Evolutionary conservation across 2,329 filamentous ascomycete genomes (phyloP).

Genomic region (Pseudophaeomoniella oleicola): DNA sequence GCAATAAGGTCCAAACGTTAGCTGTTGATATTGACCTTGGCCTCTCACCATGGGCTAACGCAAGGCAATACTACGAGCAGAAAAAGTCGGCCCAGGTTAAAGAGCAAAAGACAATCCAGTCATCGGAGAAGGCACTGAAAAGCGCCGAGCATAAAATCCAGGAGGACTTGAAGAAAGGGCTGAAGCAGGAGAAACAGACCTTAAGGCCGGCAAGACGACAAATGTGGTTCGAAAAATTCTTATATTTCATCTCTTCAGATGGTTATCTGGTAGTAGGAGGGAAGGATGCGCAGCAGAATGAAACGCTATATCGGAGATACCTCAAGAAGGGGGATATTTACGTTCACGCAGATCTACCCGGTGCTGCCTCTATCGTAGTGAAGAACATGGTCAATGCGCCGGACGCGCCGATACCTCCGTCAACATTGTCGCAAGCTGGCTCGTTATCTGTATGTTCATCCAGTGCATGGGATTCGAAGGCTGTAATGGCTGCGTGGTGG

Average conservation of each 20-base stretch:
- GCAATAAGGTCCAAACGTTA: slow-evolving; percentile 31
- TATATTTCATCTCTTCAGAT: slow-evolving; percentile 90
- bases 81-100: slow-evolving; percentile 73
- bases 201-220: slow-evolving; percentile 69
- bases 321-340: slow-evolving; percentile 83
- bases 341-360: slow-evolving; percentile 76
- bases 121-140: slow-evolving; percentile 70
- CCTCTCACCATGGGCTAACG: slow-evolving; percentile 76
- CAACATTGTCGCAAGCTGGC: slow-evolving; percentile 81
- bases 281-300: slow-evolving; percentile 77
- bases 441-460: slow-evolving; percentile 73
- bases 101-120: slow-evolving; percentile 70
- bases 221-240: slow-evolving; percentile 95
- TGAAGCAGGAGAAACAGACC: slow-evolving; percentile 85
- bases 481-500: slow-evolving; percentile 93
- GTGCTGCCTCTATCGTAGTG: slow-evolving; percentile 72
- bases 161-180: slow-evolving; percentile 67
- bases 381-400: slow-evolving; percentile 70
- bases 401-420: slow-evolving; percentile 78
- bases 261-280: slow-evolving; percentile 85
- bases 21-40: slow-evolving; percentile 73
- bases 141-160: slow-evolving; percentile 80
- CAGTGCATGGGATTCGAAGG: slow-evolving; percentile 90
- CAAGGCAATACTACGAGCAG: slow-evolving; percentile 81
- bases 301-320: slow-evolving; percentile 78